phyloP scores from a whole-genome alignment of 2,329 filamentous ascomycete species.

The Podosphaera fusca region DNA sequence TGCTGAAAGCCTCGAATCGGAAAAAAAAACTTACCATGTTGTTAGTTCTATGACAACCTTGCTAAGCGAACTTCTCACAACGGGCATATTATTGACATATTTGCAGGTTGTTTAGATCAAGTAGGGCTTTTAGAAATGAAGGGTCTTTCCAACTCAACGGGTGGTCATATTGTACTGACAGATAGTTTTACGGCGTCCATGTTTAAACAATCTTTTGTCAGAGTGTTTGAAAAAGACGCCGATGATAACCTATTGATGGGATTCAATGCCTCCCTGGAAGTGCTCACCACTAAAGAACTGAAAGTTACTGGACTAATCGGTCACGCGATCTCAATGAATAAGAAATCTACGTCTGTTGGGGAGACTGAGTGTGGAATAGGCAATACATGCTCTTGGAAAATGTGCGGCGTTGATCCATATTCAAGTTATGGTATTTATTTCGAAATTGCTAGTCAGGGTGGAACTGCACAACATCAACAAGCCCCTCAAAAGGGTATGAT shows the following conservation, averaged over 20 bases:
- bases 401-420: constrained; percentile 91
- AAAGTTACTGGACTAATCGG: constrained; percentile 96
- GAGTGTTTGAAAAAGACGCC: constrained; percentile 89
- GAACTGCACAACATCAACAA: constrained; percentile 64
- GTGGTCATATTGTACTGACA: constrained; percentile 92
- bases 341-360: constrained; percentile 89
- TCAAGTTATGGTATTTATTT: constrained; percentile 94
- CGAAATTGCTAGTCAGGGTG: constrained; percentile 85
- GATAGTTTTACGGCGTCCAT: constrained; percentile 98
- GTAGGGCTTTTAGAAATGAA: constrained; percentile 98
- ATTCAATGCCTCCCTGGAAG: constrained; percentile 90
- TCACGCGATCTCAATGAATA: constrained; percentile 89
- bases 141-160: constrained; percentile 81
- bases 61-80: constrained; percentile 91
- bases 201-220: constrained; percentile 96
- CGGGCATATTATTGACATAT: constrained; percentile 92
- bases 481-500: constrained; percentile 83
- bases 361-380: constrained; percentile 97
- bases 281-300: constrained; percentile 89
- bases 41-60: constrained; percentile 75
- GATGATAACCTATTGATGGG: constrained; percentile 93
- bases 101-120: constrained; percentile 90
- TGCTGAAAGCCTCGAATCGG: constrained; percentile 6
- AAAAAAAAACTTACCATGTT: not conserved
- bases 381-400: constrained; percentile 98